Evolutionary conservation across 1,284 basidiomycete species (phyloP).

Genomic region (Naganishia sp.): DNA sequence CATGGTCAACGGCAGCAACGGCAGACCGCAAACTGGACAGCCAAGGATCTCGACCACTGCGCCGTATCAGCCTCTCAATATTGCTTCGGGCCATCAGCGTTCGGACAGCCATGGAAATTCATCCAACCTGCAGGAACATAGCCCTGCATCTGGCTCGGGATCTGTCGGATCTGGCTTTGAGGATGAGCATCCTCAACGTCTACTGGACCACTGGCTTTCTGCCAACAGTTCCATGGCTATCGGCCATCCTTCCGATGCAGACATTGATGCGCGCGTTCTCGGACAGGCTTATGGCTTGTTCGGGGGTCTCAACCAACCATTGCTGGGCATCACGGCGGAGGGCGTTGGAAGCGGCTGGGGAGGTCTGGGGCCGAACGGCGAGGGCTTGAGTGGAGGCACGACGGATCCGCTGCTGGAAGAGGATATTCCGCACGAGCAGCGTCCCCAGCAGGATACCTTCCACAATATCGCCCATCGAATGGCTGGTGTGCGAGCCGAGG

Average conservation of each 20-base stretch:
- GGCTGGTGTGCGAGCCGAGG: conserved; percentile 20
- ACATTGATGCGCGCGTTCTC: conserved; percentile 27
- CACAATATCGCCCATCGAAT: conserved; percentile 31
- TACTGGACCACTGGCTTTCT: conserved; percentile 53
- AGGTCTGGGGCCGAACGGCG: conserved; percentile 3
- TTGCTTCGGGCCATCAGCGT: conserved; percentile 14
- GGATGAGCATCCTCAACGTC: conserved; percentile 52
- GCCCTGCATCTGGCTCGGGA: conserved; percentile 25
- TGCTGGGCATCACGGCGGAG: conserved; percentile 7
- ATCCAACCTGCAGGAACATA: conserved; percentile 16
- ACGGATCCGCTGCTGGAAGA: conserved; percentile 29
- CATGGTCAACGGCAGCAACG: conserved; percentile 21
- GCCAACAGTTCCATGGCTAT: conserved; percentile 48
- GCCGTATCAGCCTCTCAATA: conserved; percentile 31
- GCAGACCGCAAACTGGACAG: conserved; percentile 4
- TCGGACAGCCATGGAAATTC: conserved; percentile 20
- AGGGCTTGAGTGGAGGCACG: conserved; percentile 6
- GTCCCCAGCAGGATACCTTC: conserved; percentile 31
- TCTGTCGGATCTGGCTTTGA: conserved; percentile 36
- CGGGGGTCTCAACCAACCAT: conserved; percentile 24
- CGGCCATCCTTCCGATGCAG: conserved; percentile 38
- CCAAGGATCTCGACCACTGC: conserved; percentile 18
- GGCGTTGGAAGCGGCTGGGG: conserved; percentile 18
- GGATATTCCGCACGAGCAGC: conserved; percentile 22
- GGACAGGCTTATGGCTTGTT: conserved; percentile 21